These are phyloP conservation scores for Daldinia grandis DNA, from an alignment of 495 filamentous ascomycete species.

Conservation along the genomic window DNA sequence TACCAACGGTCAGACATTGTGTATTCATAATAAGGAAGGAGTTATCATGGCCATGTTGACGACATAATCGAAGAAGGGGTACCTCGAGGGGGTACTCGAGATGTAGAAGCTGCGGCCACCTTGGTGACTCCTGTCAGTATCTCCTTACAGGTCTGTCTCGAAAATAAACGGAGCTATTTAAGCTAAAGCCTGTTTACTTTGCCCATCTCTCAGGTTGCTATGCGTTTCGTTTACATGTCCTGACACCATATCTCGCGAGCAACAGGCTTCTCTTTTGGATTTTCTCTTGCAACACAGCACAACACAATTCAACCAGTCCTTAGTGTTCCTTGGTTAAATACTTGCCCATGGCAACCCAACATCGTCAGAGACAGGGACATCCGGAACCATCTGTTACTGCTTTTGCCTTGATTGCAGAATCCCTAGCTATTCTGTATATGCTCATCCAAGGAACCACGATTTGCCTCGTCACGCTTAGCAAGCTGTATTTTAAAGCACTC, in stretches of 20 bases:
- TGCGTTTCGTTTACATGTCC: background rate
- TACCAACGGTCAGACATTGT: background rate
- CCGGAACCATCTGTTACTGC: background rate
- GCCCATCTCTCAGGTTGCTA: background rate
- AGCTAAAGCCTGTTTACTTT: background rate
- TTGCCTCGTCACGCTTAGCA: conserved; percentile 3
- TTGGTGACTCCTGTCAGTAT: background rate
- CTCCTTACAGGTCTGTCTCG: background rate
- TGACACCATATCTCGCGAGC: background rate
- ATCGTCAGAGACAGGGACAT: background rate
- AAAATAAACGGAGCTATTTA: background rate
- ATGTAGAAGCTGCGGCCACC: conserved; percentile 1
- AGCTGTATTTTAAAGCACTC: background rate
- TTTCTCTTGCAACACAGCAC: conserved; percentile 1
- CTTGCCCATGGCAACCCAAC: conserved; percentile 7
- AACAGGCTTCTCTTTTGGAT: conserved; percentile 13
- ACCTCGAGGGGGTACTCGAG: background rate
- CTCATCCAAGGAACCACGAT: background rate
- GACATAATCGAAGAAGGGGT: background rate
- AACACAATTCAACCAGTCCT: background rate
- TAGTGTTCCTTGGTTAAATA: background rate
- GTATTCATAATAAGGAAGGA: background rate
- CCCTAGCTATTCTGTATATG: background rate
- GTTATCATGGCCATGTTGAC: background rate
- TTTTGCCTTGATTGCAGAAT: background rate